phyloP scores from a whole-genome alignment of 2,329 filamentous ascomycete species.

The Myriosclerotinia duriaeana region DNA sequence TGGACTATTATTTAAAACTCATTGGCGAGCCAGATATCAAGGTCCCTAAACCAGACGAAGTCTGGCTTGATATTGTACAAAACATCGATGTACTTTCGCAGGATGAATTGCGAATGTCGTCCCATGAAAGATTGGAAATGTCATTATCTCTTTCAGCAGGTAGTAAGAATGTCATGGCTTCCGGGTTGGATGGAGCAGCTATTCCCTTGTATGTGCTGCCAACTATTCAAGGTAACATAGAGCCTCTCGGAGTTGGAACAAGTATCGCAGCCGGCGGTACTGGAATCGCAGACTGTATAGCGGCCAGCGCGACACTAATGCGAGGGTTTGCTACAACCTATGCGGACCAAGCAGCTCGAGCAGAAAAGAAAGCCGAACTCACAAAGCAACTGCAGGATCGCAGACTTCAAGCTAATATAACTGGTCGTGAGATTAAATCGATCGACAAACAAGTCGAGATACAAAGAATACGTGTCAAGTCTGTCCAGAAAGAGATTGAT shows the following conservation, averaged over 20 bases:
- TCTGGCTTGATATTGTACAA: not conserved
- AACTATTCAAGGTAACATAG: not conserved
- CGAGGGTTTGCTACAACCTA: not conserved
- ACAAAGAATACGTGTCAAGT: not conserved
- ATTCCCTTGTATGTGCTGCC: not conserved
- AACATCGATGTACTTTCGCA: not conserved
- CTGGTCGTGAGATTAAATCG: not conserved
- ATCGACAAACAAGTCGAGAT: not conserved
- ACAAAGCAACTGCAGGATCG: not conserved
- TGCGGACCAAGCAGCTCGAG: constrained; percentile 1
- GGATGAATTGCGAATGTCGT: constrained; percentile 1
- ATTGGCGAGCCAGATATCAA: not conserved
- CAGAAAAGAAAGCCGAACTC: not conserved
- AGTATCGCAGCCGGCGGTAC: not conserved
- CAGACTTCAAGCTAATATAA: not conserved
- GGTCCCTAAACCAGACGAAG: not conserved
- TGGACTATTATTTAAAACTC: not conserved
- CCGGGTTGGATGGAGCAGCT: no score
- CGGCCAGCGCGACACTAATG: not conserved
- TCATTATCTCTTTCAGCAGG: not conserved
- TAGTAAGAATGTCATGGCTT: not conserved
- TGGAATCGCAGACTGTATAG: not conserved
- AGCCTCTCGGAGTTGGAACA: not conserved
- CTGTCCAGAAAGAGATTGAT: not conserved
- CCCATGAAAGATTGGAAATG: not conserved